Percentiles rank a stretch among this genome's conserved stretches.
These are phyloP conservation scores for Apiospora sp. DNA, from an alignment of 2,329 filamentous ascomycete species.

Conservation along the genomic window DNA sequence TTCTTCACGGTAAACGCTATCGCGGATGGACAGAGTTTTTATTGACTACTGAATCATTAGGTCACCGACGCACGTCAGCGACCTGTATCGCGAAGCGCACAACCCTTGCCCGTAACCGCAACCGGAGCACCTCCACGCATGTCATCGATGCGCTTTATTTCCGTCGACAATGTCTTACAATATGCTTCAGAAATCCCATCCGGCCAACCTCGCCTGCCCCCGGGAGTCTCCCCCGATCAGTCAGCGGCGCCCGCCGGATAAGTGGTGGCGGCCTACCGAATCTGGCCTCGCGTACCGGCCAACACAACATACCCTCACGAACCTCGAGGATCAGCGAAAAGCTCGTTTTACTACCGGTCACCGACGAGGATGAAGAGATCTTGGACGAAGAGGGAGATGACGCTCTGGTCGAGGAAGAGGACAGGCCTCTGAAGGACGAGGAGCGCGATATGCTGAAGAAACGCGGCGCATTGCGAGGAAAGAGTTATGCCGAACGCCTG, in stretches of 20 bases:
- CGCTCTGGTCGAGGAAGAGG: slow-evolving; percentile 61
- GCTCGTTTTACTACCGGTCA: slow-evolving; percentile 91
- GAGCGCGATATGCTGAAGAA: slow-evolving; percentile 71
- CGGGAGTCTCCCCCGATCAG: slow-evolving; percentile 57
- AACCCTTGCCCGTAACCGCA: slow-evolving; percentile 26
- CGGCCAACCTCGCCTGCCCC: slow-evolving; percentile 82
- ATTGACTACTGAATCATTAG: slow-evolving; percentile 5
- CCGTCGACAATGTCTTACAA: slow-evolving; percentile 93
- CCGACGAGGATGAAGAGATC: slow-evolving; percentile 68
- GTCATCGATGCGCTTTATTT: slow-evolving; percentile 75
- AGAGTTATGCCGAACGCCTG: slow-evolving; percentile 92
- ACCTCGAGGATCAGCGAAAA: slow-evolving; percentile 97
- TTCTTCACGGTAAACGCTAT: neutral
- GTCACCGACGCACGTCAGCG: slow-evolving; percentile 30
- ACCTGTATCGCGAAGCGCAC: slow-evolving; percentile 26
- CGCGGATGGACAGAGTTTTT: neutral
- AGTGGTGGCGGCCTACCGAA: slow-evolving; percentile 55
- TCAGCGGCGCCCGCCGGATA: slow-evolving; percentile 52
- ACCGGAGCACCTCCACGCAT: slow-evolving; percentile 26
- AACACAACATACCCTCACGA: slow-evolving; percentile 76
- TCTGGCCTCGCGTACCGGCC: slow-evolving; percentile 54
- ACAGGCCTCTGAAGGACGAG: slow-evolving; percentile 72
- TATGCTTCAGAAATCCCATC: slow-evolving; percentile 95
- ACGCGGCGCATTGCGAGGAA: slow-evolving; percentile 70
- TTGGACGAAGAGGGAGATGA: slow-evolving; percentile 60